Percentiles rank a stretch among this genome's conserved stretches.
phyloP scores from a whole-genome alignment of 345 rosid genomes.

The Pugionium cornutum region DNA sequence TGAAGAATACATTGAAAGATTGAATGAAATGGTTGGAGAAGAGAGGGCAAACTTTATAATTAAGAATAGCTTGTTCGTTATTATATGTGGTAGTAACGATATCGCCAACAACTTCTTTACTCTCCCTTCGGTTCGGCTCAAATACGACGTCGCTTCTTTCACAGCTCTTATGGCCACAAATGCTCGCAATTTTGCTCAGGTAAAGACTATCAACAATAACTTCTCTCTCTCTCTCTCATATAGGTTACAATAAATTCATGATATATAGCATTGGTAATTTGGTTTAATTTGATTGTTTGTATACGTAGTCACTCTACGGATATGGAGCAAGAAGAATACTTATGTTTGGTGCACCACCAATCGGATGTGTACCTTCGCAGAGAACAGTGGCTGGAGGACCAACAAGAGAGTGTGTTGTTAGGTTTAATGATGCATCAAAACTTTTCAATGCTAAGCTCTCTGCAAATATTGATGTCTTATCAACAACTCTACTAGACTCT shows the following conservation, averaged over 20 bases:
- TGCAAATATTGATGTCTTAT: constrained; percentile 22
- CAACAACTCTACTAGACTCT: constrained; percentile 29
- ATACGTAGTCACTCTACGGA: too few relatives aligned
- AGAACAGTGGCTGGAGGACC: constrained; percentile 29
- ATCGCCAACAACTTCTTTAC: constrained; percentile 52
- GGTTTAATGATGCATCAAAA: constrained; percentile 30
- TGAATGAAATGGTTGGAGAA: constrained; percentile 49
- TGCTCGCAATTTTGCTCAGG: constrained; percentile 48
- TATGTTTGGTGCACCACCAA: constrained; percentile 43
- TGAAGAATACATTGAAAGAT: constrained; percentile 48
- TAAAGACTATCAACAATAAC: too few relatives aligned
- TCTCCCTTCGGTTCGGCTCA: constrained; percentile 34
- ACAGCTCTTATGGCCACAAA: constrained; percentile 45
- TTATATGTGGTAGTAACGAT: constrained; percentile 62
- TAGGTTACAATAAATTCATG: too few relatives aligned
- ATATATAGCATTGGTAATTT: too few relatives aligned
- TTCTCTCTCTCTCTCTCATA: too few relatives aligned
- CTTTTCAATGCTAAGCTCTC: constrained; percentile 39
- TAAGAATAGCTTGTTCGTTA: constrained; percentile 43
- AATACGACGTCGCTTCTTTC: constrained; percentile 44
- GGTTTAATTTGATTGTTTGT: background rate
- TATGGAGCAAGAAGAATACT: constrained; percentile 42
- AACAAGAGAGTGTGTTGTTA: constrained; percentile 30
- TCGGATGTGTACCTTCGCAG: constrained; percentile 41
- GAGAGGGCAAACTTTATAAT: constrained; percentile 44